Evolutionary conservation across 202 grass and related monocot species (phyloP).

Genomic region (Eragrostis tef): DNA sequence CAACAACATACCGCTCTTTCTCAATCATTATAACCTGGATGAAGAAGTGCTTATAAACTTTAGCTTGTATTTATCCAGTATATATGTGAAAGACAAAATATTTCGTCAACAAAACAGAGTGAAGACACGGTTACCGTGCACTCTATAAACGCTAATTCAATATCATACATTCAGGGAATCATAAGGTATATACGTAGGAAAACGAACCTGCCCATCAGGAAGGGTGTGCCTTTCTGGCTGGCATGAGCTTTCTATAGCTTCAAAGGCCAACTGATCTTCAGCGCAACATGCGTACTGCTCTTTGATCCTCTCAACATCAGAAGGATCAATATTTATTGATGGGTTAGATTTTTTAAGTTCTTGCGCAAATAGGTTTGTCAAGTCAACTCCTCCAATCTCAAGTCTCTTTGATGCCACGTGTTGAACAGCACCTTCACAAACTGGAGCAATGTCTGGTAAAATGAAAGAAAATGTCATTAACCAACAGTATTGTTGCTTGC

Average conservation of each 20-base stretch:
- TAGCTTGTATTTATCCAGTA: slow-evolving; percentile 3
- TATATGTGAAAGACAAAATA: not conserved
- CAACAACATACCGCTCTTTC: slow-evolving; percentile 80
- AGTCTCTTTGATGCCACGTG: slow-evolving; percentile 88
- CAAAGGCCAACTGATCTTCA: slow-evolving; percentile 74
- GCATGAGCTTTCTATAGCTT: slow-evolving; percentile 65
- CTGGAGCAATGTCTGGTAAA: slow-evolving; percentile 89
- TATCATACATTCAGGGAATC: slow-evolving; percentile 20
- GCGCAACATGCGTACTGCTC: slow-evolving; percentile 81
- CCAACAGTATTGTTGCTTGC: not conserved
- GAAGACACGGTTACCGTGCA: not conserved
- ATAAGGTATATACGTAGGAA: slow-evolving; percentile 12
- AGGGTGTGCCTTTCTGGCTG: slow-evolving; percentile 80
- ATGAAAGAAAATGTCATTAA: slow-evolving; percentile 36
- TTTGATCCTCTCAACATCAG: slow-evolving; percentile 86
- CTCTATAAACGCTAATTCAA: slow-evolving; percentile 10
- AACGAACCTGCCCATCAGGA: slow-evolving; percentile 95
- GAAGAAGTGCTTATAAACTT: slow-evolving; percentile 32
- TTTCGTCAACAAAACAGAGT: slow-evolving; percentile 13
- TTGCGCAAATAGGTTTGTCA: slow-evolving; percentile 85
- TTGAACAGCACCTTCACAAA: slow-evolving; percentile 98
- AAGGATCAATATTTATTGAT: slow-evolving; percentile 76
- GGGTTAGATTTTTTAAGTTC: slow-evolving; percentile 87
- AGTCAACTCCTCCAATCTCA: slow-evolving; percentile 90
- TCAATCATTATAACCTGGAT: slow-evolving; percentile 82